phyloP scores from a whole-genome alignment of 2,329 filamentous ascomycete species.

The Fusarium sacchari region DNA sequence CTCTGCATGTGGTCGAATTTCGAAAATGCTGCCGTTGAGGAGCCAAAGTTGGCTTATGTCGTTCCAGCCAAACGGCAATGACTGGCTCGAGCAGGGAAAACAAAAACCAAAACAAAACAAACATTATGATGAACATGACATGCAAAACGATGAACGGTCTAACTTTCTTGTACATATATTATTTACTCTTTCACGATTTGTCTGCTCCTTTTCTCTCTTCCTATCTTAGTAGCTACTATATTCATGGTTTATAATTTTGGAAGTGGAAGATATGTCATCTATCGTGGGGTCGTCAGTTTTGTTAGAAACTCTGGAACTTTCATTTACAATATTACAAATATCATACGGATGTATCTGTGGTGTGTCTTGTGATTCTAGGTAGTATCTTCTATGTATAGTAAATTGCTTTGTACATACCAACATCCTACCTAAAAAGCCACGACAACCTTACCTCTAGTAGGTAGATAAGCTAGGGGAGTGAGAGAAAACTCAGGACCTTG shows the following conservation, averaged over 20 bases:
- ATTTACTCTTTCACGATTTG: background rate
- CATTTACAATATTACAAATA: background rate
- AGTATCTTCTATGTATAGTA: background rate
- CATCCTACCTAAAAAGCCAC: background rate
- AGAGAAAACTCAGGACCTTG: too few species aligned
- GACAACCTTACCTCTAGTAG: too few species aligned
- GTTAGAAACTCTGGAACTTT: background rate
- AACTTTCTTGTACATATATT: conserved; percentile 14
- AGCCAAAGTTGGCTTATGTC: conserved; percentile 43
- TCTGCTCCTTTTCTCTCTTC: background rate
- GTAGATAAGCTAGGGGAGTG: too few species aligned
- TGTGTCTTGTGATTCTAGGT: background rate
- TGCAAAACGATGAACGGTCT: conserved; percentile 23
- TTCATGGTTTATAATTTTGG: background rate
- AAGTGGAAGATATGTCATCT: background rate
- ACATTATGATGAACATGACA: conserved; percentile 25
- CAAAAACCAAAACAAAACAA: background rate
- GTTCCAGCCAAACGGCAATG: conserved; percentile 28
- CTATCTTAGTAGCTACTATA: background rate
- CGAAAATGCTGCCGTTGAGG: conserved; percentile 41
- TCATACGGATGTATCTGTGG: background rate
- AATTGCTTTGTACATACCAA: background rate
- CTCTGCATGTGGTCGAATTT: conserved; percentile 43
- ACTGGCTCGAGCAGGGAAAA: background rate
- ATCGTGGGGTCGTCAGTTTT: background rate